Conservation (phyloP, 1,284 basidiomycete species). For the Apiotrichum mycotoxinovorans region DNA sequence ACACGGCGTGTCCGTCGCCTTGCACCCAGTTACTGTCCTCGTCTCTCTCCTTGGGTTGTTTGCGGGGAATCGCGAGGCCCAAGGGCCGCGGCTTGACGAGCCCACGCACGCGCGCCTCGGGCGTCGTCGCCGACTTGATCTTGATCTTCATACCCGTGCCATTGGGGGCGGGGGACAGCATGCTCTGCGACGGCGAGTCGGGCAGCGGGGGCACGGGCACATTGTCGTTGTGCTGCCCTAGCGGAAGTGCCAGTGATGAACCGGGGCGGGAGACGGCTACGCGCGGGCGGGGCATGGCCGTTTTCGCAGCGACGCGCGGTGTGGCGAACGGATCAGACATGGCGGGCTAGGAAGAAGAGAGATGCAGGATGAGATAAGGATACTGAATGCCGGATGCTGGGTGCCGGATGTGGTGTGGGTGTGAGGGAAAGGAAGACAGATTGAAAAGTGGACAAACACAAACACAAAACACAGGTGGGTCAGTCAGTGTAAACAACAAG, state of each 20-base stretch:
- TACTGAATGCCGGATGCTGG: background rate
- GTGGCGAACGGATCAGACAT: background rate
- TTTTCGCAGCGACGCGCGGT: background rate
- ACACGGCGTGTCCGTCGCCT: background rate
- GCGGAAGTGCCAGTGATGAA: background rate
- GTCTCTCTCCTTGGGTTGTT: constrained; percentile 4
- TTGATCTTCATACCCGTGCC: constrained; percentile 28
- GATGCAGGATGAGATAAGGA: background rate
- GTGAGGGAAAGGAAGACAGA: too few species aligned
- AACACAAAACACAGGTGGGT: too few species aligned
- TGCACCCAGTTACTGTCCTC: constrained; percentile 13
- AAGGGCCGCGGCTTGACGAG: constrained; percentile 23
- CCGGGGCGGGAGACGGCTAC: background rate
- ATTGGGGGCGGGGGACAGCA: constrained; percentile 3
- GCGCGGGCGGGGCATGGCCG: background rate
- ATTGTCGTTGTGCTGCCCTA: constrained; percentile 14
- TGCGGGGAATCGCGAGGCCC: background rate
- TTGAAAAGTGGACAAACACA: too few species aligned
- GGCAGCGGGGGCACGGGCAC: constrained; percentile 5
- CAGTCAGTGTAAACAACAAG: too few species aligned
- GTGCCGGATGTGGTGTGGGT: too few species aligned
- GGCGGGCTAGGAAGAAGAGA: background rate
- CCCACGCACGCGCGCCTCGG: constrained; percentile 40
- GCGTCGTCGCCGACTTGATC: constrained; percentile 41
- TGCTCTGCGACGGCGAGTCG: constrained; percentile 11